Evolutionary conservation across 2,329 filamentous ascomycete genomes (phyloP), one percentile per base, ranked within the genome.

Genomic region (Ascochyta pisi): DNA sequence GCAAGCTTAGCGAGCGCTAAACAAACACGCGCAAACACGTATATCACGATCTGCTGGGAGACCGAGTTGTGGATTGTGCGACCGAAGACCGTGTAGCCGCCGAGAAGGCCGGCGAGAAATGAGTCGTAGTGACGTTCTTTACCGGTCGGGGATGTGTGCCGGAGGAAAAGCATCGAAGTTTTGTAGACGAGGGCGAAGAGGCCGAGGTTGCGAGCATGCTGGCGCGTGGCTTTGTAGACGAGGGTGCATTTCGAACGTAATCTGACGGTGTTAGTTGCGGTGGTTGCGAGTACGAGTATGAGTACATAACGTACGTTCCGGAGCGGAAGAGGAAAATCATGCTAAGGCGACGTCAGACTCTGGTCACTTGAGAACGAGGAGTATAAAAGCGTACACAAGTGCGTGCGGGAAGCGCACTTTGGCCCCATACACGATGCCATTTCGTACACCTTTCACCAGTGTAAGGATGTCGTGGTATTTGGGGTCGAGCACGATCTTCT

Each of bases 371-470:
- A 10, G 8, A 22, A 5, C 3, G 8, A 16, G 2, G 8, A 23
- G 44, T 8, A n/a, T n/a, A n/a, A 13, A 29, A 16, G 66, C 80
- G 61, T 82, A 87, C 84, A 99, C 95, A 66, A 99, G 84, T 58
- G 95, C 95, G 80, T 99, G 95, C 63, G 95, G 95, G 80, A 99
- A 98, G 62, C 95, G 93, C 77, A 99, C 92, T 85, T 98, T 98
- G 69, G 91, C 87, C 58, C 95, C 95, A 79, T 99, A 99, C 61
- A 99, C 92, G 64, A 93, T 88, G 76, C 95, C 95, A 86, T 98
- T 99, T 78, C 95, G 92, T 65, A 95, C 90, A 69, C 88, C 92
- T 84, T 99, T 99, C 76, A 96, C 76, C 65, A 99, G 83, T 54
- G 91, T 86, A 60, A 99, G 85, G 52, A 92, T 76, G 69, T 95